phyloP scores from a whole-genome alignment of 768 basidiomycete genomes.

The Pleurotus platypus region DNA sequence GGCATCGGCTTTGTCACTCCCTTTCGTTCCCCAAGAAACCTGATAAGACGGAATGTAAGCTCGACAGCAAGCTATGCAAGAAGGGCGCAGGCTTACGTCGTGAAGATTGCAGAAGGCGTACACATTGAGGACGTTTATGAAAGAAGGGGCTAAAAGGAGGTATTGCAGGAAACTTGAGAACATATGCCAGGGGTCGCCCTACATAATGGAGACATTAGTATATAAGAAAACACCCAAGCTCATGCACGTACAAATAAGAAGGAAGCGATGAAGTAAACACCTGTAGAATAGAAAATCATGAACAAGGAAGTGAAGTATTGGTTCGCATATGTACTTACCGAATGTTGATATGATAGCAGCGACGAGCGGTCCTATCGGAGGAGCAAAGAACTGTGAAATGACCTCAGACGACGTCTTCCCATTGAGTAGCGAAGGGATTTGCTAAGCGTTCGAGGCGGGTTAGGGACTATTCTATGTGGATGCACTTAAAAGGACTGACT shows the following conservation, averaged over 20 bases:
- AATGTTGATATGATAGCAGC: conserved; percentile 87
- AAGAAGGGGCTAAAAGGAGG: conserved; percentile 83
- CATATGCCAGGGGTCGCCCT: conserved; percentile 98
- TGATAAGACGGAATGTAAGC: conserved; percentile 17
- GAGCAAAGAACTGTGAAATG: conserved; percentile 50
- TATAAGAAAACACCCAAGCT: background rate
- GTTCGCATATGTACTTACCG: conserved; percentile 36
- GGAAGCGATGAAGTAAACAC: conserved; percentile 79
- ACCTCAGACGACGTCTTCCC: conserved; percentile 6
- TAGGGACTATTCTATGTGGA: too few relatives aligned
- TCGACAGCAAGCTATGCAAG: background rate
- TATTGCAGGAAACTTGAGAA: conserved; percentile 92
- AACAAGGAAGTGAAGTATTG: too few relatives aligned
- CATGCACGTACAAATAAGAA: conserved; percentile 71
- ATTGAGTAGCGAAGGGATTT: background rate
- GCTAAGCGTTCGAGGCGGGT: too few relatives aligned
- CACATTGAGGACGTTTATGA: conserved; percentile 91
- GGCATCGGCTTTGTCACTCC: conserved; percentile 89
- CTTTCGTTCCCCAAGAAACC: conserved; percentile 94
- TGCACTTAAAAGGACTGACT: conserved; percentile 32
- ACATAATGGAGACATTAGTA: background rate
- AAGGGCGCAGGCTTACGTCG: conserved; percentile 49
- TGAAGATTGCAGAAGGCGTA: conserved; percentile 97
- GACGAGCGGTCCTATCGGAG: conserved; percentile 77
- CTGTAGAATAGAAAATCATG: conserved; percentile 20